Evolutionary conservation across 2,329 filamentous ascomycete species (phyloP).

Genomic region (Ceratocystis cubensis): DNA sequence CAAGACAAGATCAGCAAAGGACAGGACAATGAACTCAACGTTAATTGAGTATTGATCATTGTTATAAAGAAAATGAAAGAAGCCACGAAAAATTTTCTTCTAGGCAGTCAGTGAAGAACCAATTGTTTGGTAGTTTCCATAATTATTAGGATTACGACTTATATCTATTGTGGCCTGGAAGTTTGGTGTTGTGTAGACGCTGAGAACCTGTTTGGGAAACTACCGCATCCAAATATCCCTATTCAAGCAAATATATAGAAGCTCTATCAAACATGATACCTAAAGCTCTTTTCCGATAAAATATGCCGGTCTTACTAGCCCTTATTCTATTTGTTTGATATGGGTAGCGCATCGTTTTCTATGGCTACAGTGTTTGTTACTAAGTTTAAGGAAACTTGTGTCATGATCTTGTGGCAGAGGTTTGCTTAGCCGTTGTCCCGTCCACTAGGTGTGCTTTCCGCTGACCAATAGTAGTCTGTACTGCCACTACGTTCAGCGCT

Average conservation of each 20-base stretch:
- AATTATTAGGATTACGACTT: neutral
- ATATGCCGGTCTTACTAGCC: neutral
- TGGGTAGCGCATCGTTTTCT: neutral
- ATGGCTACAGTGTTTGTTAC: neutral
- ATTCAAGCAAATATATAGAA: neutral
- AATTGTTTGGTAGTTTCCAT: neutral
- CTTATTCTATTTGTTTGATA: neutral
- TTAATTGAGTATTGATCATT: neutral
- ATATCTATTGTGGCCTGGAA: neutral
- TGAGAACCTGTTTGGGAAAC: neutral
- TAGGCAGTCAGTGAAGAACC: neutral
- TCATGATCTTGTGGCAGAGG: neutral
- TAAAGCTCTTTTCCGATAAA: neutral
- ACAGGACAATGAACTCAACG: too few species aligned
- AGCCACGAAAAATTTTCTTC: neutral
- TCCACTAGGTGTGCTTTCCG: constrained; percentile 24
- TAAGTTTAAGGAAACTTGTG: neutral
- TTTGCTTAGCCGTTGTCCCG: neutral
- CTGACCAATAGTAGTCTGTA: constrained; percentile 29
- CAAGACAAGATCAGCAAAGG: too few species aligned
- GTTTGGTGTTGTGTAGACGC: neutral
- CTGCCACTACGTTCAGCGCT: constrained; percentile 28
- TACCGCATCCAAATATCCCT: neutral
- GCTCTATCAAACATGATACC: neutral
- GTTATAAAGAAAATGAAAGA: neutral